Percentiles rank a stretch among this genome's conserved stretches.
Conservation (phyloP, 768 basidiomycete genomes). For the Tricholoma flavovirens region DNA sequence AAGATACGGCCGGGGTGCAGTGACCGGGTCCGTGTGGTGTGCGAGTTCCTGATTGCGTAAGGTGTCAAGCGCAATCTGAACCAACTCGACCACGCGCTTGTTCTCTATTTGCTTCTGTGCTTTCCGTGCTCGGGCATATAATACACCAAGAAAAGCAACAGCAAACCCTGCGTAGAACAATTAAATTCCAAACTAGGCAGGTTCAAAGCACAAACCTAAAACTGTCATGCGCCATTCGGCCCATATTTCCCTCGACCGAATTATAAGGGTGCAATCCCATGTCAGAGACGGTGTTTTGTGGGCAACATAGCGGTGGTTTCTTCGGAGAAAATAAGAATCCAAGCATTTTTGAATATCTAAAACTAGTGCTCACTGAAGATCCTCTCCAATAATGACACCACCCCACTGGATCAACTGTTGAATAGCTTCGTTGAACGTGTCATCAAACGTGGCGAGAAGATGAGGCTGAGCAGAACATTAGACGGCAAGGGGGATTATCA, state of each 20-base stretch:
- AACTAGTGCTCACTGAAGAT: constrained; percentile 48
- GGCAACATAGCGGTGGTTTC: constrained; percentile 70
- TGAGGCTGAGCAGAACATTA: constrained; percentile 36
- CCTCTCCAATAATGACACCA: constrained; percentile 61
- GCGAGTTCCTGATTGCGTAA: constrained; percentile 79
- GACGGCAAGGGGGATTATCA: background rate
- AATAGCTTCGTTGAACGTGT: constrained; percentile 75
- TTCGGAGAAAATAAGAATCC: constrained; percentile 21
- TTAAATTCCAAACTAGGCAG: constrained; percentile 4
- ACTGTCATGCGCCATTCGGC: constrained; percentile 59
- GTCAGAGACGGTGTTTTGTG: constrained; percentile 65
- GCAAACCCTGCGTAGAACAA: constrained; percentile 4
- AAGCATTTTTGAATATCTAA: constrained; percentile 9
- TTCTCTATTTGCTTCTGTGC: constrained; percentile 51
- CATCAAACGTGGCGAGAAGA: constrained; percentile 55
- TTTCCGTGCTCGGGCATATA: constrained; percentile 28
- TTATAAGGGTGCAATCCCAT: constrained; percentile 58
- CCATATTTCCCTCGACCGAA: constrained; percentile 66
- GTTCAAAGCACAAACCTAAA: constrained; percentile 47
- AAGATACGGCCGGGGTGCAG: constrained; percentile 67
- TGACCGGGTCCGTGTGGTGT: constrained; percentile 78
- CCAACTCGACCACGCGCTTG: constrained; percentile 64
- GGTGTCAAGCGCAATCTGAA: constrained; percentile 73
- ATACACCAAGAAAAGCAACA: constrained; percentile 4
- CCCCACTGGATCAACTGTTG: constrained; percentile 72